Evolutionary conservation across 805 yeast genomes (phyloP).

Genomic region (Saccharomyces kudriavzevii): DNA sequence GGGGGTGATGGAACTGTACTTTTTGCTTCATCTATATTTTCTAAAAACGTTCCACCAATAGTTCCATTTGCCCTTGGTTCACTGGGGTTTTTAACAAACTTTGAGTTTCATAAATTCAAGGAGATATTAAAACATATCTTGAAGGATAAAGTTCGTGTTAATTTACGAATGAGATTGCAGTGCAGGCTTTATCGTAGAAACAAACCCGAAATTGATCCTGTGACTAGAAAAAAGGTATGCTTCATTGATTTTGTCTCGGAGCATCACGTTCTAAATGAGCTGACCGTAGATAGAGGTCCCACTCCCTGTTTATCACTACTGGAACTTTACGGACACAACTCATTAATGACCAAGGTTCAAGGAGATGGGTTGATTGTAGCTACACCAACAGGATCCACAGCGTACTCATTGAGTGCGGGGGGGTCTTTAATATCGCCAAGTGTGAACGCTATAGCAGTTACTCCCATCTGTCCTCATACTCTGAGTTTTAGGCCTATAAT

Average conservation of each 20-base stretch:
- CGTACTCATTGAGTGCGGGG: conserved; percentile 88
- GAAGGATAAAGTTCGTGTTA: conserved; percentile 62
- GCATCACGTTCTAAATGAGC: conserved; percentile 75
- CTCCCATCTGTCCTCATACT: conserved; percentile 94
- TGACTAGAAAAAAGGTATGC: conserved; percentile 28
- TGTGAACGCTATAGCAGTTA: conserved; percentile 83
- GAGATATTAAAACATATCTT: conserved; percentile 49
- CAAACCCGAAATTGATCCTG: conserved; percentile 11
- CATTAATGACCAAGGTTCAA: conserved; percentile 76
- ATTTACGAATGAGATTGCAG: conserved; percentile 77
- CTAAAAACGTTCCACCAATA: conserved; percentile 80
- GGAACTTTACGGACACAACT: conserved; percentile 81
- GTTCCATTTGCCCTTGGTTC: conserved; percentile 82
- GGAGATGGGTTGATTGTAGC: conserved; percentile 90
- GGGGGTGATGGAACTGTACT: conserved; percentile 97
- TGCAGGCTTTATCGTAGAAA: conserved; percentile 50
- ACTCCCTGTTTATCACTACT: conserved; percentile 83
- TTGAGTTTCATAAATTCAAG: conserved; percentile 65
- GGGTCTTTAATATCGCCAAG: conserved; percentile 91
- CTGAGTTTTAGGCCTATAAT: conserved; percentile 84
- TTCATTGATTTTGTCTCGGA: conserved; percentile 37
- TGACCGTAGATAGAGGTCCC: conserved; percentile 88
- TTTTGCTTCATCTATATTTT: conserved; percentile 77
- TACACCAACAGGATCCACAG: conserved; percentile 94
- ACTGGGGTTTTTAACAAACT: conserved; percentile 82